phyloP scores from a whole-genome alignment of 1,284 basidiomycete genomes.

The Tremellales sp. region DNA sequence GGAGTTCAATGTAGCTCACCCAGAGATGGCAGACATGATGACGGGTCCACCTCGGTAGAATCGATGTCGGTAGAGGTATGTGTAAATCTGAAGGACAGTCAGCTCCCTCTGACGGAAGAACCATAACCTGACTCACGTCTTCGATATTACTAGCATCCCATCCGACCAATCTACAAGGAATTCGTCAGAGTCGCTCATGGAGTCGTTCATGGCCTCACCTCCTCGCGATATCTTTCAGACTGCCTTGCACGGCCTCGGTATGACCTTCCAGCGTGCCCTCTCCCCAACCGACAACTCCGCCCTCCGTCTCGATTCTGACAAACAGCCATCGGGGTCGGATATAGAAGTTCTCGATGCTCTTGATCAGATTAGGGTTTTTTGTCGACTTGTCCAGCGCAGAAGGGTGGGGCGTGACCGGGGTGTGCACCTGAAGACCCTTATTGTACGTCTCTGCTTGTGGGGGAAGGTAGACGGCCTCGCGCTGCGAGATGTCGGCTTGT shows the following conservation, averaged over 20 bases:
- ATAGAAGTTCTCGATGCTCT: constrained; percentile 56
- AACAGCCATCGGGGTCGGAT: constrained; percentile 73
- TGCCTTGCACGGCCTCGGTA: constrained; percentile 72
- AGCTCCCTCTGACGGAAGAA: background rate
- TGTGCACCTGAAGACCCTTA: constrained; percentile 33
- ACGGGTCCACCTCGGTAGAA: constrained; percentile 64
- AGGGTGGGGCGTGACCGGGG: constrained; percentile 24
- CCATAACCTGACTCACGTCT: constrained; percentile 53
- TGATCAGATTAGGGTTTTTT: constrained; percentile 29
- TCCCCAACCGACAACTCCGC: constrained; percentile 65
- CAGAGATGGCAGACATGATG: constrained; percentile 56
- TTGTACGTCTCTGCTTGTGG: constrained; percentile 36
- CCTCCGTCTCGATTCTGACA: constrained; percentile 64
- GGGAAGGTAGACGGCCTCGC: constrained; percentile 38
- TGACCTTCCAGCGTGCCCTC: constrained; percentile 52
- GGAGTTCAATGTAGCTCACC: constrained; percentile 10
- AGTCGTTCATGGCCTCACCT: constrained; percentile 46
- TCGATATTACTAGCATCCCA: constrained; percentile 67
- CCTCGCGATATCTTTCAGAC: constrained; percentile 59
- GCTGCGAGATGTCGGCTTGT: constrained; percentile 24
- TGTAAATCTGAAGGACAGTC: constrained; percentile 42
- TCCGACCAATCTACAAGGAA: constrained; percentile 44
- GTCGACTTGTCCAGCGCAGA: constrained; percentile 22
- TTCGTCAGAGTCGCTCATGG: background rate
- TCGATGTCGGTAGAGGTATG: constrained; percentile 59